A percentile compares a stretch with the other conserved stretches of the same genome.
phyloP scores from a whole-genome alignment of 2,329 filamentous ascomycete genomes.

The Diaporthe ilicicola region DNA sequence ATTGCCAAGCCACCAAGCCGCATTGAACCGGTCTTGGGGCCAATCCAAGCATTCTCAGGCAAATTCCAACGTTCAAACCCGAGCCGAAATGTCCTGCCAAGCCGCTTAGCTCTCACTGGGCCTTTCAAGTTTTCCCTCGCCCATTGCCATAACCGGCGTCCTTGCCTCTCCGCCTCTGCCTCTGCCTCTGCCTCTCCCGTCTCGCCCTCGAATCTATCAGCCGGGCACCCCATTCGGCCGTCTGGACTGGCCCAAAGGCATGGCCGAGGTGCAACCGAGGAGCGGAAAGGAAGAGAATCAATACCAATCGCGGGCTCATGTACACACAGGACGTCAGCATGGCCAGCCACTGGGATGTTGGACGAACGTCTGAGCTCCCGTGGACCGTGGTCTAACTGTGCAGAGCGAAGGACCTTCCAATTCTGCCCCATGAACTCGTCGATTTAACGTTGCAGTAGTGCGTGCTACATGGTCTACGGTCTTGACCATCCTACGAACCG shows the following conservation, averaged over 20 bases:
- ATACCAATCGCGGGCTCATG: background rate
- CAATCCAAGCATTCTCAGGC: background rate
- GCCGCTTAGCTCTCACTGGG: slow-evolving; percentile 9
- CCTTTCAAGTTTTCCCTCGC: slow-evolving; percentile 8
- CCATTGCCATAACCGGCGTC: background rate
- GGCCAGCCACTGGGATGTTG: background rate
- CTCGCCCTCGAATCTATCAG: background rate
- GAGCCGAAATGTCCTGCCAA: background rate
- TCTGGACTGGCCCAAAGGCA: background rate
- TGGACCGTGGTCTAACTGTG: background rate
- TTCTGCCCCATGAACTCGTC: background rate
- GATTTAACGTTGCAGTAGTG: slow-evolving; percentile 24
- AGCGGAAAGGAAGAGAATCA: background rate
- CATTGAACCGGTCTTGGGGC: background rate
- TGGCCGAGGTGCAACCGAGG: slow-evolving; percentile 4
- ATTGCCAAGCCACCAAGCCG: slow-evolving; percentile 17
- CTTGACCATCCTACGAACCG: background rate
- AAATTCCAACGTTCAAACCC: background rate
- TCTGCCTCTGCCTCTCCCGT: background rate
- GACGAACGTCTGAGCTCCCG: background rate
- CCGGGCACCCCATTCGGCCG: background rate
- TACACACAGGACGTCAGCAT: background rate
- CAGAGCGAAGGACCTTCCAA: background rate
- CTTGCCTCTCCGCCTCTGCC: background rate
- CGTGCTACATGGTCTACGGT: background rate